Conservation (phyloP, 1,139 yeast species). For the Kodamaea arcana region DNA sequence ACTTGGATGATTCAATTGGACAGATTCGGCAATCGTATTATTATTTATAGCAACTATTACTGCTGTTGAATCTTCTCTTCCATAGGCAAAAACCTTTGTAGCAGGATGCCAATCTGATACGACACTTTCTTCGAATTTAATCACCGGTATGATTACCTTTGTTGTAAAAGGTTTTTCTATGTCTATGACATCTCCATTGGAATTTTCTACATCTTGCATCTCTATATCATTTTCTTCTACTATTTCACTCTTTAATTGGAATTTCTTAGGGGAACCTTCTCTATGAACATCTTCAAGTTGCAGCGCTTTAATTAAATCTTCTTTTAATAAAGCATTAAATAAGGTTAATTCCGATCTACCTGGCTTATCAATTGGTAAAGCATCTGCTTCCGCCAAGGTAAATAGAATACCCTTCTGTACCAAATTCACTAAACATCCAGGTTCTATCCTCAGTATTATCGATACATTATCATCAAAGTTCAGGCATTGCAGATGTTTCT, state of each 20-base stretch:
- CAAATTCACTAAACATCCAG: constrained; percentile 75
- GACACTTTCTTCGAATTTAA: constrained; percentile 27
- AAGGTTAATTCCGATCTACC: constrained; percentile 7
- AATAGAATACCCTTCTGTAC: constrained; percentile 85
- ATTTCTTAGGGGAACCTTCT: constrained; percentile 15
- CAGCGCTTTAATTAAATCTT: constrained; percentile 21
- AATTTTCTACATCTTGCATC: constrained; percentile 13
- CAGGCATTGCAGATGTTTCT: constrained; percentile 66
- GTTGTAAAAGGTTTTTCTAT: constrained; percentile 18
- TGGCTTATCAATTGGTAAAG: constrained; percentile 3
- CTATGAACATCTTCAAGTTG: constrained; percentile 16
- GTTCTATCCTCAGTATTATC: constrained; percentile 45
- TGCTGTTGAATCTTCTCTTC: constrained; percentile 32
- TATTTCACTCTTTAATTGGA: constrained; percentile 6
- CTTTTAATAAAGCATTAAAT: constrained; percentile 5
- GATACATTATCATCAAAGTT: constrained; percentile 51
- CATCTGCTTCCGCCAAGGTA: constrained; percentile 34
- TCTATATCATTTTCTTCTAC: constrained; percentile 11
- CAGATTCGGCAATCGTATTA: constrained; percentile 30
- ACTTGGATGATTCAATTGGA: constrained; percentile 32
- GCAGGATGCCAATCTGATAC: constrained; percentile 40
- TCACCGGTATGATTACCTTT: constrained; percentile 16
- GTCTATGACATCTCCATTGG: constrained; percentile 4
- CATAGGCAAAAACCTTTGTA: constrained; percentile 36
- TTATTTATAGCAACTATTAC: constrained; percentile 32